phyloP scores from a whole-genome alignment of 1,284 basidiomycete species.

The Kwoniella shivajii region DNA sequence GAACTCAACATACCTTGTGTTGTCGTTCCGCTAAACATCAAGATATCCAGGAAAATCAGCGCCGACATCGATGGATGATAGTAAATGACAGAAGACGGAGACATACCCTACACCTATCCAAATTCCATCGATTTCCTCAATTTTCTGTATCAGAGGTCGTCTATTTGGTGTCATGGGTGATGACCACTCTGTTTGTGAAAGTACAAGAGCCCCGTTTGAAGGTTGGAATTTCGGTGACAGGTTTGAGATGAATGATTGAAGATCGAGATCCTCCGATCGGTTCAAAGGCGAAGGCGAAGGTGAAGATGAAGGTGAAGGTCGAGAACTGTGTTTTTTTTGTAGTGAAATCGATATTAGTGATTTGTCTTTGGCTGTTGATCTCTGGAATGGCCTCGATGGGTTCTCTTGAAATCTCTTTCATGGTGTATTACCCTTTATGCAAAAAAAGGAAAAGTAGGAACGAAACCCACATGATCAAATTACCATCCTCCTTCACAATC shows the following conservation, averaged over 20 bases:
- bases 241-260: background rate
- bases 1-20: no score
- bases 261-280: background rate
- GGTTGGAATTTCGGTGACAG: background rate
- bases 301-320: no score
- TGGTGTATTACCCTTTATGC: no score
- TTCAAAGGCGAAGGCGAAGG: no score
- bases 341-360: no score
- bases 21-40: no score
- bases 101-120: constrained; percentile 50
- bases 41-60: no score
- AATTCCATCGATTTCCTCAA: constrained; percentile 43
- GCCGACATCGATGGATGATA: background rate
- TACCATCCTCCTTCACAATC: constrained; percentile 6
- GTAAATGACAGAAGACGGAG: background rate
- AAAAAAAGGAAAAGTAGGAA: background rate
- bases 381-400: no score
- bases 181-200: constrained; percentile 56
- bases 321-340: background rate
- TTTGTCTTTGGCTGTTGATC: no score
- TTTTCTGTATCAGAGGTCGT: constrained; percentile 47
- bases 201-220: constrained; percentile 36
- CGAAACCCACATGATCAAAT: constrained; percentile 1
- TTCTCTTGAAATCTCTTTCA: no score
- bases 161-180: constrained; percentile 54